Evolutionary conservation across 2,329 filamentous ascomycete genomes (phyloP), one percentile per base, ranked within the genome.

Genomic region (Hawksworthiomyces lignivorus): DNA sequence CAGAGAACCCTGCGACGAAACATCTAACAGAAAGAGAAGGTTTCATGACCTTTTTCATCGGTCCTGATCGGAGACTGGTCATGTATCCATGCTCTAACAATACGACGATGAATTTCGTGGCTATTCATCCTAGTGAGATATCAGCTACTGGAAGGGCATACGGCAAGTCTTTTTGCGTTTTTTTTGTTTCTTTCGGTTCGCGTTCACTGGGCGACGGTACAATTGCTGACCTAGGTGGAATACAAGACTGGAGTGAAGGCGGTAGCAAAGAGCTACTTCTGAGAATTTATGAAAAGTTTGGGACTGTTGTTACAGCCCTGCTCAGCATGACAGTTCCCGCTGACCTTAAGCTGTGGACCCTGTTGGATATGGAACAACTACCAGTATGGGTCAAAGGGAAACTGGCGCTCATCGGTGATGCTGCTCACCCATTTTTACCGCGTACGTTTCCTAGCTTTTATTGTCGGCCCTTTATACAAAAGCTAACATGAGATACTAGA

Each of bases 341-440:
- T 0, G 62, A 61, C 1, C 52, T 80, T 17, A 77, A 72, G 41
- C 60, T 77, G 1, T 82, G 76, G 77, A 69, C 67, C 18, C 56
- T 82, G 2, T 54, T 80, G 4, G 81, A 85, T 48, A 81, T 82
- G 73, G 68, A 74, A 4, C 59, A 66, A 1, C 56, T 84, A 14
- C 67, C 70, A 0, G 65, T 59, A 0, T 85, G 77, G 72, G 62
- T 65, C 0, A 67, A 72, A 3, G 72, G 59, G 1, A 67, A 63
- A 5, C 54, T 83, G 15, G 77, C 69, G 1, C 56, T 84, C 0
- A 56, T 85, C 0, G 81, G 82, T 0, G 81, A 85, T 53, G 78
- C 81, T 0, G 81, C 78, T 0, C 81, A 86, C 54, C 79, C 81
- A 0, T 83, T 84, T 51, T 61, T 79, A 0, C 81, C 79, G 12